Evolutionary conservation across 2,329 filamentous ascomycete species (phyloP).

Genomic region (Nemania bipapillata): DNA sequence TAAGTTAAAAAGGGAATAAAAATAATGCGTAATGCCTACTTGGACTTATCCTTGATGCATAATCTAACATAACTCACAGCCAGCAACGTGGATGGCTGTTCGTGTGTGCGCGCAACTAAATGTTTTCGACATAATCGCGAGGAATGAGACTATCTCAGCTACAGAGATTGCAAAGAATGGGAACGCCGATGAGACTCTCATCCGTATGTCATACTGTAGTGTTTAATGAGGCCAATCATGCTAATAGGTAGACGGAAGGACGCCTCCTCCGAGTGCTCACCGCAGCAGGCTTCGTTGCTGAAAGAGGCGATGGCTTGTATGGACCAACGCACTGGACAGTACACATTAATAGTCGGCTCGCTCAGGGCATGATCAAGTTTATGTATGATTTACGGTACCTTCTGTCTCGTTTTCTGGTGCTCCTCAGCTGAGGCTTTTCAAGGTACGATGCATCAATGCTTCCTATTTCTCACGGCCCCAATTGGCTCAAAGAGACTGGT

Average conservation of each 20-base stretch:
- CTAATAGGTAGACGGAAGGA: constrained; percentile 26
- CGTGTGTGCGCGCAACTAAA: constrained; percentile 26
- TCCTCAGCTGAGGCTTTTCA: constrained; percentile 8
- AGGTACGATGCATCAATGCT: constrained; percentile 33
- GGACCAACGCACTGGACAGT: constrained; percentile 32
- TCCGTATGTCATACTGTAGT: constrained; percentile 16
- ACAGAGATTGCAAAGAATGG: constrained; percentile 10
- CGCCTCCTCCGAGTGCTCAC: constrained; percentile 39
- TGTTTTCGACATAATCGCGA: constrained; percentile 23
- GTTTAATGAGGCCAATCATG: background rate
- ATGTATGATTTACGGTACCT: constrained; percentile 21
- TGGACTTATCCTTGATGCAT: background rate
- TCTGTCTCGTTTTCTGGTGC: background rate
- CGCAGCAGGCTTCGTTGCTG: constrained; percentile 31
- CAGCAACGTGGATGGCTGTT: constrained; percentile 23
- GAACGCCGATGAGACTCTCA: constrained; percentile 30
- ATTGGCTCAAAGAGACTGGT: constrained; percentile 26
- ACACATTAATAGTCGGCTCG: constrained; percentile 25
- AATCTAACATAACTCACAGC: constrained; percentile 15
- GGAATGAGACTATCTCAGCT: constrained; percentile 10
- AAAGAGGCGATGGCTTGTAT: constrained; percentile 35
- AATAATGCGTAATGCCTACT: background rate
- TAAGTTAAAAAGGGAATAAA: background rate
- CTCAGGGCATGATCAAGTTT: constrained; percentile 35
- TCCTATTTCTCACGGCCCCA: constrained; percentile 7